phyloP scores from a whole-genome alignment of 371 early-diverging fungal species.

The Saksenaea oblongispora region DNA sequence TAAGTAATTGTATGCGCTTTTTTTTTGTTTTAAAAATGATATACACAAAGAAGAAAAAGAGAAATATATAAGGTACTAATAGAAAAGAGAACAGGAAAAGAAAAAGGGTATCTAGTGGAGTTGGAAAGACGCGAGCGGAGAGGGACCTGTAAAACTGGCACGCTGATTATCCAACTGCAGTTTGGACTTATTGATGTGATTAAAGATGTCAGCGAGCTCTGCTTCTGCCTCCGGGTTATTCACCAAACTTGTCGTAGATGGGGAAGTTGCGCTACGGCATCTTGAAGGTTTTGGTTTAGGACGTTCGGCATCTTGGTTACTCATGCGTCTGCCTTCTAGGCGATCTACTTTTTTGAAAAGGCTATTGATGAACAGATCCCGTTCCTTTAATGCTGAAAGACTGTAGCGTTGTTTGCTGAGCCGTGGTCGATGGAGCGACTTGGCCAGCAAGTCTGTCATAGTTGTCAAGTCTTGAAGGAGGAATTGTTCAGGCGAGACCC shows the following conservation, averaged over 20 bases:
- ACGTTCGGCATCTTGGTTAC: slow-evolving; percentile 34
- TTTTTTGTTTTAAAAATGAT: background rate
- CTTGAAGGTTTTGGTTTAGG: background rate
- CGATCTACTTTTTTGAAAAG: slow-evolving; percentile 33
- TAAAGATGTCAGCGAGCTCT: slow-evolving; percentile 29
- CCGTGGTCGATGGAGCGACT: slow-evolving; percentile 41
- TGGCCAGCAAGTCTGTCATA: slow-evolving; percentile 56
- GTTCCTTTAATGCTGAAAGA: slow-evolving; percentile 24
- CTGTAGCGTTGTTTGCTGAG: slow-evolving; percentile 26
- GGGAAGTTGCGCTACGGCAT: background rate
- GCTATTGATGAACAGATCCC: slow-evolving; percentile 27
- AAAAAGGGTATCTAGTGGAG: background rate
- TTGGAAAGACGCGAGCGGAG: background rate
- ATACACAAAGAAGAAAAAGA: background rate
- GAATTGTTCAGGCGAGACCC: slow-evolving; percentile 41
- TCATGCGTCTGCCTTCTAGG: slow-evolving; percentile 29
- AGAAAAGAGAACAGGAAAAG: background rate
- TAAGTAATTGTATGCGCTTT: background rate
- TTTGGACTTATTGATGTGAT: slow-evolving; percentile 25
- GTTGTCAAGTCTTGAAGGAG: slow-evolving; percentile 45
- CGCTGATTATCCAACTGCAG: slow-evolving; percentile 37
- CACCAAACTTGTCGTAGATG: background rate
- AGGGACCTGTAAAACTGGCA: slow-evolving; percentile 19
- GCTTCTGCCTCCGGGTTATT: slow-evolving; percentile 11
- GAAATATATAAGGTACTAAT: background rate